phyloP scores from a whole-genome alignment of 768 basidiomycete species.

The Chiua virens region DNA sequence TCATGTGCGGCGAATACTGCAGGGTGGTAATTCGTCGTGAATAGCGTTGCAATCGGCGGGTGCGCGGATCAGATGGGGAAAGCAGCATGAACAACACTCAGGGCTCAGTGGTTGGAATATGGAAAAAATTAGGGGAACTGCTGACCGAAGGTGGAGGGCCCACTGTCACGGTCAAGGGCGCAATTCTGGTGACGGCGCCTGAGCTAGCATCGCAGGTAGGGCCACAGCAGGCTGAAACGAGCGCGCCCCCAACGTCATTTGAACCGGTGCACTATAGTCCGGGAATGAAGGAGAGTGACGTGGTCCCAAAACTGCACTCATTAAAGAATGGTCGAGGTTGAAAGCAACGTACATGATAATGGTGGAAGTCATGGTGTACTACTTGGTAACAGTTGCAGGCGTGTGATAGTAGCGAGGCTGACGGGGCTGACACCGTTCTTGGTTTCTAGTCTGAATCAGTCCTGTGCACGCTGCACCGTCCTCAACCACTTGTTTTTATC shows the following conservation, averaged over 20 bases:
- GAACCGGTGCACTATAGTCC: too few species aligned
- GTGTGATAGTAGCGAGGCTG: constrained; percentile 15
- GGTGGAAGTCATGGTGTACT: too few species aligned
- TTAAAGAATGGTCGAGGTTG: constrained; percentile 1
- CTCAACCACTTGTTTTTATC: constrained; percentile 2
- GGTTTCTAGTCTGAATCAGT: too few species aligned
- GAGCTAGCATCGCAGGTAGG: background rate
- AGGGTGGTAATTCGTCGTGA: constrained; percentile 6
- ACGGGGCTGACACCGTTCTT: too few species aligned
- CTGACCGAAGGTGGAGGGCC: background rate
- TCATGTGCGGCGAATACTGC: background rate
- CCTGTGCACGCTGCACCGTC: constrained; percentile 3
- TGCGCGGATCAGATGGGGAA: constrained; percentile 21
- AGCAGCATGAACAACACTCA: constrained; percentile 10
- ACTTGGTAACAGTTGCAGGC: background rate
- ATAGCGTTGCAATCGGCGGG: constrained; percentile 1
- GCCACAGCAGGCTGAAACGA: background rate
- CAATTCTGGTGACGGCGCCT: background rate
- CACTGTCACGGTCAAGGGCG: background rate
- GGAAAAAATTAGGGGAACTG: background rate
- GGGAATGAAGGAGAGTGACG: too few species aligned
- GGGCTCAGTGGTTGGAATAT: constrained; percentile 3
- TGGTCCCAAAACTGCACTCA: background rate
- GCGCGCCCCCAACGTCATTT: too few species aligned
- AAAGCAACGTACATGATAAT: background rate